A percentile compares a stretch with the other conserved stretches of the same genome.
phyloP scores from a whole-genome alignment of 2,329 filamentous ascomycete genomes.

The Sarocladium oryzae region DNA sequence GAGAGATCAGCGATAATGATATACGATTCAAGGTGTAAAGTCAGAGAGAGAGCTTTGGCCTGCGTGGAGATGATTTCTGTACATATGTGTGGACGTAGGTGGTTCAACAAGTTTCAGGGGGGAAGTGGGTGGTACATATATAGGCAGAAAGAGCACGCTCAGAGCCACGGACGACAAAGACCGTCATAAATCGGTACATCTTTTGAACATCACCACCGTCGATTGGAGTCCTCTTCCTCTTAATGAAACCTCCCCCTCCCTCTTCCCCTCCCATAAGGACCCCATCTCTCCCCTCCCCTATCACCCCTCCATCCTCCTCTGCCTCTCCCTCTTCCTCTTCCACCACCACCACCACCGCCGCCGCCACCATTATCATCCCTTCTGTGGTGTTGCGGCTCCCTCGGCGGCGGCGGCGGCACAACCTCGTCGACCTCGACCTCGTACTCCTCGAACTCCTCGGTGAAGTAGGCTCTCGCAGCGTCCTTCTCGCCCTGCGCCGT shows the following conservation, averaged over 20 bases:
- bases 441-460: slow-evolving; percentile 69
- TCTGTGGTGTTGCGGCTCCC: slow-evolving; percentile 10
- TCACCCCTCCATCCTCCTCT: slow-evolving; percentile 12
- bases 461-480: slow-evolving; percentile 61
- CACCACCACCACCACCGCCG: not conserved
- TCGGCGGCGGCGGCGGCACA: slow-evolving; percentile 26
- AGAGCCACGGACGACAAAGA: too few species aligned
- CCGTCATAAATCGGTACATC: too few species aligned
- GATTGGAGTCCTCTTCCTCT: slow-evolving; percentile 10
- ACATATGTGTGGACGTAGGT: too few species aligned
- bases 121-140: too few species aligned
- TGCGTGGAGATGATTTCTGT: too few species aligned
- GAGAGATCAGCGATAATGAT: too few species aligned
- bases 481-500: slow-evolving; percentile 66
- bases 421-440: slow-evolving; percentile 70
- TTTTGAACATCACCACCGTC: too few species aligned
- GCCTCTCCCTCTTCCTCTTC: slow-evolving; percentile 14
- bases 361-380: too few species aligned
- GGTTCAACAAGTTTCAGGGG: too few species aligned
- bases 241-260: slow-evolving; percentile 10
- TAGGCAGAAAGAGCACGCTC: too few species aligned
- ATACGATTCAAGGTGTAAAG: too few species aligned
- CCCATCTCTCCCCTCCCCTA: slow-evolving; percentile 16
- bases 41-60: not conserved
- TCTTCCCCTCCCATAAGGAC: too few species aligned